Evolutionary conservation across 2,329 filamentous ascomycete species (phyloP).

Genomic region (Penicillium frequentans): DNA sequence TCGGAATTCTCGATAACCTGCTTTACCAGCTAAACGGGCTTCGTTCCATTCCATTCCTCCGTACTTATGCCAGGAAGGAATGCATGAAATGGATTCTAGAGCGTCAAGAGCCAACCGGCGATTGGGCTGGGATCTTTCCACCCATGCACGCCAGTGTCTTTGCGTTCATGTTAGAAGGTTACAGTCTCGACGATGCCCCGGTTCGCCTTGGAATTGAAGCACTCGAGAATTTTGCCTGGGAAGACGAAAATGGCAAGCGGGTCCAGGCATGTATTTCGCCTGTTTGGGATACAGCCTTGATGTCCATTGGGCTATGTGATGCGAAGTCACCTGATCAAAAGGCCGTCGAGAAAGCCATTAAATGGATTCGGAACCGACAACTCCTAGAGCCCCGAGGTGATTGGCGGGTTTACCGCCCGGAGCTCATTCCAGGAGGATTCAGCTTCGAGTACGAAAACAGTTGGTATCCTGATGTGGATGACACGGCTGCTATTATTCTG

Average conservation of each 20-base stretch:
- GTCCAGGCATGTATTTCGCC: conserved; percentile 31
- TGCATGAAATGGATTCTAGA: conserved; percentile 33
- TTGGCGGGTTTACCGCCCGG: conserved; percentile 27
- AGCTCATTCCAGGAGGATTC: conserved; percentile 27
- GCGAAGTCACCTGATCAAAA: not conserved
- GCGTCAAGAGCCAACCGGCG: conserved; percentile 30
- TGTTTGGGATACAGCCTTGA: conserved; percentile 39
- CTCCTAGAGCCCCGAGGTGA: conserved; percentile 26
- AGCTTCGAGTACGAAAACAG: conserved; percentile 34
- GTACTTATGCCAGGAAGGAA: not conserved
- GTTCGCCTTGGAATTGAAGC: conserved; percentile 25
- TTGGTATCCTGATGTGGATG: conserved; percentile 36
- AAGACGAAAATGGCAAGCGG: conserved; percentile 11
- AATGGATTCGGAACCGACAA: conserved; percentile 24
- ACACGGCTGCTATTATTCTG: conserved; percentile 33
- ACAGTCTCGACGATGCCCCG: conserved; percentile 15
- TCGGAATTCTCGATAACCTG: conserved; percentile 16
- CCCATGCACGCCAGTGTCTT: conserved; percentile 28
- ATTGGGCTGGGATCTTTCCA: conserved; percentile 32
- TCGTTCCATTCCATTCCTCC: conserved; percentile 10
- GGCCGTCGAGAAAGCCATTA: not conserved
- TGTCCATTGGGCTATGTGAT: conserved; percentile 31
- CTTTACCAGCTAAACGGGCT: conserved; percentile 16
- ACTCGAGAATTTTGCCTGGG: conserved; percentile 29
- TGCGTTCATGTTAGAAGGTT: conserved; percentile 33